Conservation (phyloP, 768 basidiomycete species). For the Hygrocybe punicea region DNA sequence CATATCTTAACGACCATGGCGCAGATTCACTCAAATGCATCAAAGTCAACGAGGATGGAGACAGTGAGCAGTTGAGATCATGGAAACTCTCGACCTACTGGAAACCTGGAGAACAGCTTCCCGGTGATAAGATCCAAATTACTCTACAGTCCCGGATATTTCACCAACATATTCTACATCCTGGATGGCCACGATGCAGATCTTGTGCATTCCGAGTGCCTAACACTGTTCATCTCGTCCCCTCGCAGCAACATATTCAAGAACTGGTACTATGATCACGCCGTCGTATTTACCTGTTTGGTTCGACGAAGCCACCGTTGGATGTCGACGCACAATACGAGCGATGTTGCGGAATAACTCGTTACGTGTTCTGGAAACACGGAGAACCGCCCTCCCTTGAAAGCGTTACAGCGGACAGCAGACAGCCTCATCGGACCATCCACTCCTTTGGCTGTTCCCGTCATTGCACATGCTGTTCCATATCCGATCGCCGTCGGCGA, state of each 20-base stretch:
- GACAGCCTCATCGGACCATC: neutral
- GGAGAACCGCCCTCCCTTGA: neutral
- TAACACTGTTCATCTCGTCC: conserved; percentile 1
- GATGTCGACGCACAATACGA: neutral
- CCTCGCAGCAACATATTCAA: neutral
- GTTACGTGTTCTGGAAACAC: neutral
- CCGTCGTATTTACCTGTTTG: neutral
- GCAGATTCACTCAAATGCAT: too few relatives aligned
- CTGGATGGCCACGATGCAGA: neutral
- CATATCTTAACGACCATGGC: too few relatives aligned
- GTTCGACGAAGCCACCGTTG: neutral
- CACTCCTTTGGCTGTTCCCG: neutral
- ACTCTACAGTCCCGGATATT: too few relatives aligned
- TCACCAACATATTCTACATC: neutral
- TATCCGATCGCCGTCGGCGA: neutral
- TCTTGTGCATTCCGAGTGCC: neutral
- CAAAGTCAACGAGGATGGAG: too few relatives aligned
- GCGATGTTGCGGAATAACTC: neutral
- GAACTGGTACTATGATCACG: neutral
- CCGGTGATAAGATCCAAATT: too few relatives aligned
- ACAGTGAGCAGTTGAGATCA: too few relatives aligned
- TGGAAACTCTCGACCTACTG: too few relatives aligned
- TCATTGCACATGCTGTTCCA: neutral
- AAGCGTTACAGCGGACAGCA: neutral
- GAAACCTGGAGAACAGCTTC: too few relatives aligned